Conservation (phyloP, 2,329 filamentous ascomycete species). For the Pseudocercospora ulei region DNA sequence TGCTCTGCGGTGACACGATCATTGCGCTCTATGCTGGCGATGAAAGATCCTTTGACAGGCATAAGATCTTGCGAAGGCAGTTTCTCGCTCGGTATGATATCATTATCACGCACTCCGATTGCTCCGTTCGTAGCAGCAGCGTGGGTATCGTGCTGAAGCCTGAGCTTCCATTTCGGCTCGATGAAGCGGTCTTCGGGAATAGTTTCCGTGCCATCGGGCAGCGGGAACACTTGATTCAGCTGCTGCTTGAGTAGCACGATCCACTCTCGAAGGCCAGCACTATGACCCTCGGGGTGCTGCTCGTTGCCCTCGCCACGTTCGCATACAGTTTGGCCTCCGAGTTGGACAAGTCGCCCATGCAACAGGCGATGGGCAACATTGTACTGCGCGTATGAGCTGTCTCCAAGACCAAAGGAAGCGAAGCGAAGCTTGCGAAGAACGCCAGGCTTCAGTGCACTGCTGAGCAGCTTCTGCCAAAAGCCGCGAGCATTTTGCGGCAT, state of each 20-base stretch:
- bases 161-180: slow-evolving; percentile 61
- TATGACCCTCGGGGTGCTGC: slow-evolving; percentile 79
- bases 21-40: slow-evolving; percentile 56
- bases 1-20: slow-evolving; percentile 59
- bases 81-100: not conserved
- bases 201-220: slow-evolving; percentile 55
- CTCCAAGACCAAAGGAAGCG: slow-evolving; percentile 81
- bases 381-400: slow-evolving; percentile 87
- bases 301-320: slow-evolving; percentile 82
- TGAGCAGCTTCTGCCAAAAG: slow-evolving; percentile 78
- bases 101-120: not conserved
- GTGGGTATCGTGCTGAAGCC: slow-evolving; percentile 17
- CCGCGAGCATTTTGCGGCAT: slow-evolving; percentile 69
- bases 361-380: slow-evolving; percentile 90
- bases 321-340: slow-evolving; percentile 69
- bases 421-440: slow-evolving; percentile 63
- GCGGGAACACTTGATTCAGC: slow-evolving; percentile 58
- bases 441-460: slow-evolving; percentile 62
- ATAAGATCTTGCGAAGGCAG: slow-evolving; percentile 42
- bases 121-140: slow-evolving; percentile 1
- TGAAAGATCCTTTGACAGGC: slow-evolving; percentile 49
- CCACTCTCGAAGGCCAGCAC: slow-evolving; percentile 33
- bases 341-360: slow-evolving; percentile 69
- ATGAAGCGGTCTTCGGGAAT: slow-evolving; percentile 66
- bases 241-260: slow-evolving; percentile 52